Percentiles rank a stretch among this genome's conserved stretches.
Conservation (phyloP, 2,329 filamentous ascomycete genomes). For the Ophiostoma sp. region DNA sequence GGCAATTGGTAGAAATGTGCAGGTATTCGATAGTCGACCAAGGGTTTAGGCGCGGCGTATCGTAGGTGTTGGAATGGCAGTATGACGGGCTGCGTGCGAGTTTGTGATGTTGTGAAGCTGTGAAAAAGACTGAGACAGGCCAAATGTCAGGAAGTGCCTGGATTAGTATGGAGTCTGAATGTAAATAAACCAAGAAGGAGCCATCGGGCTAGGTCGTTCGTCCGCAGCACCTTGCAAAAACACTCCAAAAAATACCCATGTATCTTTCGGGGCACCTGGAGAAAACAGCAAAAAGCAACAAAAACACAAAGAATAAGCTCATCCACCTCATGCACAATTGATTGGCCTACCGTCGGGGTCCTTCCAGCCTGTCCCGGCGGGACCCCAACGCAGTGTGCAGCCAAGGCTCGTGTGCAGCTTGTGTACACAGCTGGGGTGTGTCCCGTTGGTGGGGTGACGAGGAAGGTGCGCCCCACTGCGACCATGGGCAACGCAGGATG, state of each 20-base stretch:
- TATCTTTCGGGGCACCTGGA: background rate
- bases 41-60: background rate
- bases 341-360: slow-evolving; percentile 18
- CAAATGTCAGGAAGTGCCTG: background rate
- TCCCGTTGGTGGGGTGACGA: slow-evolving; percentile 26
- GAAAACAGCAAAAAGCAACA: slow-evolving; percentile 7
- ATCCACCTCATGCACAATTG: slow-evolving; percentile 18
- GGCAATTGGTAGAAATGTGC: background rate
- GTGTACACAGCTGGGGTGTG: slow-evolving; percentile 16
- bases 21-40: background rate
- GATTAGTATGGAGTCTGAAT: slow-evolving; percentile 4
- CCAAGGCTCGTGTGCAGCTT: background rate
- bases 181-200: slow-evolving; percentile 19
- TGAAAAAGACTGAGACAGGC: background rate
- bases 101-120: slow-evolving; percentile 12
- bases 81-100: background rate
- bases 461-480: slow-evolving; percentile 19
- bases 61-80: background rate
- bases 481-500: slow-evolving; percentile 11
- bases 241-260: background rate
- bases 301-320: slow-evolving; percentile 8
- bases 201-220: slow-evolving; percentile 4
- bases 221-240: background rate
- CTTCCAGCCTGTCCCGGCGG: slow-evolving; percentile 13
- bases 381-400: slow-evolving; percentile 2